A percentile compares a stretch with the other conserved stretches of the same genome.
phyloP scores from a whole-genome alignment of 1,284 basidiomycete genomes.

The Moesziomyces aphidis region DNA sequence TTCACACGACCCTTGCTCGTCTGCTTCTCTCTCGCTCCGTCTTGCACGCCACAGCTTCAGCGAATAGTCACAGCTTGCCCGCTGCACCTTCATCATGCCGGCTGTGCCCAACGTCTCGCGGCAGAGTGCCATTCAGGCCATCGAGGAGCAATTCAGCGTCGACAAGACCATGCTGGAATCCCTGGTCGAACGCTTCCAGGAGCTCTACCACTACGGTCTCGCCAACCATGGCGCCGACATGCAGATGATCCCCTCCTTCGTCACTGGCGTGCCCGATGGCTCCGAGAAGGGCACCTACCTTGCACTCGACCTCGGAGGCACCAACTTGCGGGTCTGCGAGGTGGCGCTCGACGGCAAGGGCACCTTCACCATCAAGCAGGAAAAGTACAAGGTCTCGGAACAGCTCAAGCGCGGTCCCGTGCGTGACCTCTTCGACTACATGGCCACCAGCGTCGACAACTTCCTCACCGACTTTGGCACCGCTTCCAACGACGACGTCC shows the following conservation, averaged over 20 bases:
- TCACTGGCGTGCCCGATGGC: conserved; percentile 61
- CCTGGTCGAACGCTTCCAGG: conserved; percentile 51
- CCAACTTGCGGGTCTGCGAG: conserved; percentile 82
- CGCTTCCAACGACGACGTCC: conserved; percentile 58
- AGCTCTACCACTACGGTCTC: conserved; percentile 57
- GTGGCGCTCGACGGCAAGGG: conserved; percentile 88
- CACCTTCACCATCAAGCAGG: conserved; percentile 80
- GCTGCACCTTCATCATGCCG: conserved; percentile 32
- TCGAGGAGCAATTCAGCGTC: conserved; percentile 53
- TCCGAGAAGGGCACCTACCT: conserved; percentile 63
- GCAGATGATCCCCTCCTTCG: conserved; percentile 64
- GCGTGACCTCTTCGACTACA: conserved; percentile 75
- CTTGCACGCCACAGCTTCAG: neutral
- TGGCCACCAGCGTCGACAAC: conserved; percentile 92
- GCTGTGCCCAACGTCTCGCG: conserved; percentile 45
- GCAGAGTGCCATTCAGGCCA: conserved; percentile 37
- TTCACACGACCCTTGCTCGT: neutral
- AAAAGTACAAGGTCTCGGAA: conserved; percentile 65
- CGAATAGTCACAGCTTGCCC: too few species aligned
- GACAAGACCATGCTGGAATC: conserved; percentile 42
- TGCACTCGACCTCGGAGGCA: conserved; percentile 63
- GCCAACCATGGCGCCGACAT: conserved; percentile 58
- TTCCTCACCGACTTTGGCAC: conserved; percentile 82
- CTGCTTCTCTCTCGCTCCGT: neutral
- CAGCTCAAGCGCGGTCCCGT: conserved; percentile 60